A percentile compares a stretch with the other conserved stretches of the same genome.
These are phyloP conservation scores for Elsinoe arachidis DNA, from an alignment of 2,329 filamentous ascomycete genomes.

Conservation along the genomic window DNA sequence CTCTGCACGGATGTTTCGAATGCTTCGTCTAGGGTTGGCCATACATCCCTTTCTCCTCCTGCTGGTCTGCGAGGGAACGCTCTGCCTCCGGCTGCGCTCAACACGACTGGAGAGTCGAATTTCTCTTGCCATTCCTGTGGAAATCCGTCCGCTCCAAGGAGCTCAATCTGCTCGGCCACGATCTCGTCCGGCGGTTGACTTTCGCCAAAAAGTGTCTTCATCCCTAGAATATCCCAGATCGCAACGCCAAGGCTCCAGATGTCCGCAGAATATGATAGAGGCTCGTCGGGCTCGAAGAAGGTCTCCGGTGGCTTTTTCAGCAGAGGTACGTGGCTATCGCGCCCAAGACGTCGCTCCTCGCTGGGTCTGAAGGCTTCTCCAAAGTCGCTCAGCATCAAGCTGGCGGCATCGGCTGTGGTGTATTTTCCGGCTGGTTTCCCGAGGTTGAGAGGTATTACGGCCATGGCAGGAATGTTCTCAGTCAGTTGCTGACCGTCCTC, in stretches of 20 bases:
- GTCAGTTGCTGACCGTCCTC: background rate
- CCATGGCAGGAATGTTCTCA: background rate
- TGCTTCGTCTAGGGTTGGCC: background rate
- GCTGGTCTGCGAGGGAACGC: background rate
- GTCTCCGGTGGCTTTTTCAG: background rate
- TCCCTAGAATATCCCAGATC: background rate
- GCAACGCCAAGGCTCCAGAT: constrained; percentile 3
- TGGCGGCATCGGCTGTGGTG: background rate
- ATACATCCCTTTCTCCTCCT: background rate
- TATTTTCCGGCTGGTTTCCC: background rate
- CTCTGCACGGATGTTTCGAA: background rate
- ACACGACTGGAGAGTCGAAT: background rate
- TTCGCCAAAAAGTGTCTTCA: background rate
- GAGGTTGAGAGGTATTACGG: background rate
- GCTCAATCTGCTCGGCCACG: background rate
- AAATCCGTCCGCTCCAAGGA: background rate
- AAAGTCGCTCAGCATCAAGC: background rate
- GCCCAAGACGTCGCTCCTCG: background rate
- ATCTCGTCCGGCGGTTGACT: background rate
- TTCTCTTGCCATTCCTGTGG: background rate
- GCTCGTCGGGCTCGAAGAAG: background rate
- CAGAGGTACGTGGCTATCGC: background rate
- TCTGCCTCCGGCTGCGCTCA: too few relatives aligned
- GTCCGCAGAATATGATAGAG: background rate
- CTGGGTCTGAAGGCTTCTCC: background rate